A percentile compares a stretch with the other conserved stretches of the same genome.
phyloP scores from a whole-genome alignment of 2,329 filamentous ascomycete species.

The Piedraia hortae region DNA sequence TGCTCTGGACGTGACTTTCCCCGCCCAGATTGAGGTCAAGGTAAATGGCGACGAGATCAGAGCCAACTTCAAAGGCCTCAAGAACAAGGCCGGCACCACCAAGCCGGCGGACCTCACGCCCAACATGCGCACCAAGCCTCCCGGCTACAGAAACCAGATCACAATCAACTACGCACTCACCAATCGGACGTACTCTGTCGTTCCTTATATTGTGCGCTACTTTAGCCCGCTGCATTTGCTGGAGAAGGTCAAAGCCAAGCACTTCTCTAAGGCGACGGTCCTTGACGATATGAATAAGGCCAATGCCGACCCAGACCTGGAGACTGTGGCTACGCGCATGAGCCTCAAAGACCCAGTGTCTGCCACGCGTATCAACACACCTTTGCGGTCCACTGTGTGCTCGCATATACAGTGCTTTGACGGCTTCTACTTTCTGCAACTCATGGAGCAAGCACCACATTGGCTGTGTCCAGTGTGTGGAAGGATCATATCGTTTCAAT shows the following conservation, averaged over 20 bases:
- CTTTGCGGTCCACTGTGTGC: constrained; percentile 55
- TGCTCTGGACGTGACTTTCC: constrained; percentile 57
- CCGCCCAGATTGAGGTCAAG: constrained; percentile 75
- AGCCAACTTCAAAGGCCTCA: constrained; percentile 77
- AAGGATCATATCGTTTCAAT: constrained; percentile 53
- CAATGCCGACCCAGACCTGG: constrained; percentile 55
- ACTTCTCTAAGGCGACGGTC: constrained; percentile 56
- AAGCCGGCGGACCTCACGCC: constrained; percentile 75
- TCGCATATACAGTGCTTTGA: constrained; percentile 90
- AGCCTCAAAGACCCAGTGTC: constrained; percentile 83
- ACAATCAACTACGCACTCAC: constrained; percentile 83
- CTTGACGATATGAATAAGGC: constrained; percentile 56
- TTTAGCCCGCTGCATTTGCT: constrained; percentile 47
- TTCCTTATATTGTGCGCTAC: constrained; percentile 48
- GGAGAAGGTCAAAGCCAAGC: constrained; percentile 32
- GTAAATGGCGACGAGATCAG: constrained; percentile 72
- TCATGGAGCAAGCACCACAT: constrained; percentile 87
- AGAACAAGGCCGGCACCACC: constrained; percentile 88
- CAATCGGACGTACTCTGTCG: constrained; percentile 35
- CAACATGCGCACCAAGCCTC: constrained; percentile 39
- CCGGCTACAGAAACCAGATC: constrained; percentile 43
- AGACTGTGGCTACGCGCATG: constrained; percentile 64
- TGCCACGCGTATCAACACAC: constrained; percentile 52
- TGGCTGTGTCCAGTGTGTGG: constrained; percentile 94
- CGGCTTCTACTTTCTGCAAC: constrained; percentile 64